phyloP scores from a whole-genome alignment of 192 early-diverging fungal genomes.

The Umbelopsis sp. region DNA sequence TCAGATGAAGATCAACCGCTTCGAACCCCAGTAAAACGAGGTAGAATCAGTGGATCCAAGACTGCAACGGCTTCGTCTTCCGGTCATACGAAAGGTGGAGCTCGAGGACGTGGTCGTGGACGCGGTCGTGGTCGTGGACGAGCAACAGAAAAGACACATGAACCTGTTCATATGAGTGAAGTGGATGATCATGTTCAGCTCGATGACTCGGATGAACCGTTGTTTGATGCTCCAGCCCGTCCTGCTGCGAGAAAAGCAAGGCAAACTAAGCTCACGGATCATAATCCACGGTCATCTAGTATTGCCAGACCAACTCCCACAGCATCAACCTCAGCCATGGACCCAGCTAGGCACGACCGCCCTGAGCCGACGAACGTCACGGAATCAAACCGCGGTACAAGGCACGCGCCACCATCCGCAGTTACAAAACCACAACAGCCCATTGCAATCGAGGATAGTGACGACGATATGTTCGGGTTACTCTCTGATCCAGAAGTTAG shows the following conservation, averaged over 20 bases:
- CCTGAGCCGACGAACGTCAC: neutral
- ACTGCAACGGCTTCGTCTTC: slow-evolving; percentile 27
- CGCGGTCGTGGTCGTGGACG: slow-evolving; percentile 18
- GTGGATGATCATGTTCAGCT: neutral
- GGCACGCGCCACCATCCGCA: neutral
- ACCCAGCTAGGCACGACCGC: neutral
- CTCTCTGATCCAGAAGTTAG: slow-evolving; percentile 5
- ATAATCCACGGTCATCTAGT: neutral
- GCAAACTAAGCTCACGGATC: neutral
- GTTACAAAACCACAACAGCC: neutral
- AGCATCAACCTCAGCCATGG: neutral
- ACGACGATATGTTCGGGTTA: slow-evolving; percentile 9
- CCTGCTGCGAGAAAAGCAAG: neutral
- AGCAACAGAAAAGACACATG: neutral
- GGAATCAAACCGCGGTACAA: neutral
- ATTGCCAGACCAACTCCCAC: neutral
- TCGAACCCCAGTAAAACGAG: slow-evolving; percentile 21
- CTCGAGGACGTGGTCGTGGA: slow-evolving; percentile 19
- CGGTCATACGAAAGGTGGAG: neutral
- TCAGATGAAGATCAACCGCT: neutral
- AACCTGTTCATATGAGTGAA: neutral
- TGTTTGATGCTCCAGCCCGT: neutral
- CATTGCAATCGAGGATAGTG: neutral
- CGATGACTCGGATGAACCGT: neutral
- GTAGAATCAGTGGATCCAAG: slow-evolving; percentile 11